A percentile compares a stretch with the other conserved stretches of the same genome.
phyloP scores from a whole-genome alignment of 2,329 filamentous ascomycete genomes.

The Sarocladium kiliense region DNA sequence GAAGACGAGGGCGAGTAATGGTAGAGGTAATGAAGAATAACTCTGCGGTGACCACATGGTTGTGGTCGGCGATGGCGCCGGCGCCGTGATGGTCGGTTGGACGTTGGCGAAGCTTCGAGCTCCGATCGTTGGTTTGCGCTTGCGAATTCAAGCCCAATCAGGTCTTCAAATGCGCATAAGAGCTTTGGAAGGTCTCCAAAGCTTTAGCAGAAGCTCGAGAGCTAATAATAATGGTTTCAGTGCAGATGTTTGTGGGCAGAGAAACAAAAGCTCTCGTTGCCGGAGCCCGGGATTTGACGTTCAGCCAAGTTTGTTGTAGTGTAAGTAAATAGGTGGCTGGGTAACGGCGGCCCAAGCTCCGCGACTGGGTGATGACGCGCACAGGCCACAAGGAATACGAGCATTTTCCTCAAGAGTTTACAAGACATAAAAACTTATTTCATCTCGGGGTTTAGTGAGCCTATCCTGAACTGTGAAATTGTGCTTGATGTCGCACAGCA shows the following conservation, averaged over 20 bases:
- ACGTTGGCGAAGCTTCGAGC: neutral
- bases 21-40: conserved; percentile 26
- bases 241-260: neutral
- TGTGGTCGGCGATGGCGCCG: neutral
- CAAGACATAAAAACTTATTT: neutral
- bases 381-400: neutral
- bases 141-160: neutral
- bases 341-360: conserved; percentile 13
- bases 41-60: conserved; percentile 3
- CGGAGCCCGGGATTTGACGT: neutral
- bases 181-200: too few relatives aligned
- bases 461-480: too few relatives aligned
- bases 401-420: neutral
- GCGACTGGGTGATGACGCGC: neutral
- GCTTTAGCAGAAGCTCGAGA: too few relatives aligned
- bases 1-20: conserved; percentile 41
- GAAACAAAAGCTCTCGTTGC: neutral
- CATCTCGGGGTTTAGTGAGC: too few relatives aligned
- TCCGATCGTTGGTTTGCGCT: neutral
- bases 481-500: too few relatives aligned
- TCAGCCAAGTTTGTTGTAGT: conserved; percentile 3
- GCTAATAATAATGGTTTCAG: neutral
- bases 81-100: neutral
- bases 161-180: neutral
- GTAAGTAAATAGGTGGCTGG: conserved; percentile 24